Evolutionary conservation across 2,329 filamentous ascomycete species (phyloP), one percentile per base, ranked within the genome.

Genomic region (Colletotrichum tropicale): DNA sequence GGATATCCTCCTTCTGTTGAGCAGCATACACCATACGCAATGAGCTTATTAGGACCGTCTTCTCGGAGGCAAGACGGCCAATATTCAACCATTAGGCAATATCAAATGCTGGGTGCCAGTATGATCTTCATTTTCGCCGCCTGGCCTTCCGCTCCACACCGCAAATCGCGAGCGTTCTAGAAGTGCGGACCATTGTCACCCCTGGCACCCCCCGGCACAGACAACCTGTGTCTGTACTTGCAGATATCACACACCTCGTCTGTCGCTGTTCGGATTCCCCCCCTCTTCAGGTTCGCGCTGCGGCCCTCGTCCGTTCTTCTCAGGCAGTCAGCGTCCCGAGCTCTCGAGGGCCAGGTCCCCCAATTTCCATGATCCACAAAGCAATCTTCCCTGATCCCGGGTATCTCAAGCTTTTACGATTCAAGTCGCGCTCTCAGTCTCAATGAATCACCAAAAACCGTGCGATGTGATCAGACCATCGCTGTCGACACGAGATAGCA

Each of bases 401-500:
- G 10, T 32, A 28, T 28, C 58, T 72, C 69, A 66, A 70, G 66
- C 70, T 70, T 71, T 65, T 66, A 75, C 71, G 74, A 75, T 66
- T 75, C 71, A 75, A 76, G 66, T 55, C 36, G 26, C 34, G 52
- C 66, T 48, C 48, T 65, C 58, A 71, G 56, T 48, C 48, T 65
- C 58, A 71, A 62, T 43, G 71, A 76, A 61, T 75, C 66, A 74
- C 52, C 28, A 43, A 66, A 55, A 76, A 52, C 64, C 32, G 64
- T 65, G 70, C 74, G 66, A 74, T 75, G 74, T 28, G 61, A 74
- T 75, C 74, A 75, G 70, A 71, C 66, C 71, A 74, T 67, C 24
- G 18, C 36, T 24, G 52, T 28, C 36, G 64, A 75, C 43, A 65
- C 70, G 48, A 73, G 56, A n/a, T 58, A n/a, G 5, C 55, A 48